These are phyloP conservation scores for Phytophthora brassicae DNA, from an alignment of 352 stramenopile genomes.

Conservation along the genomic window DNA sequence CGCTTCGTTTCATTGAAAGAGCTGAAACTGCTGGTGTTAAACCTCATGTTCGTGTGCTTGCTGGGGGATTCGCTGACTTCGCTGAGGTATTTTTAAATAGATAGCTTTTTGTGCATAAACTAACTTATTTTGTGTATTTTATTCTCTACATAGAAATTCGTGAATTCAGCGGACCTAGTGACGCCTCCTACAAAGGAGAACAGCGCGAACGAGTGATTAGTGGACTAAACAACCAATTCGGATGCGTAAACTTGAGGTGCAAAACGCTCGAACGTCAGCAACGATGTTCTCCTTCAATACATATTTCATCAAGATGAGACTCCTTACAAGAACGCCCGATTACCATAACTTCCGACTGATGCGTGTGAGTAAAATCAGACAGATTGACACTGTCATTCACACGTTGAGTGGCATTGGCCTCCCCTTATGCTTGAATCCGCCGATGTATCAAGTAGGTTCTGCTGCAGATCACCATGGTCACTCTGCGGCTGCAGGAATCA, in stretches of 20 bases:
- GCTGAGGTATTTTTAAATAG: constrained; percentile 18
- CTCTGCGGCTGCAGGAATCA: no score
- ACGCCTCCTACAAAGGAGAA: not conserved
- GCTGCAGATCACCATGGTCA: no score
- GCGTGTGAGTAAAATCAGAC: no score
- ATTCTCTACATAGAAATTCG: constrained; percentile 6
- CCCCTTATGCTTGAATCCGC: no score
- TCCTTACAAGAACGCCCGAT: no score
- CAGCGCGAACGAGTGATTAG: not conserved
- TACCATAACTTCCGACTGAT: no score
- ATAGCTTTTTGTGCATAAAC: not conserved
- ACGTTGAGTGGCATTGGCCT: no score
- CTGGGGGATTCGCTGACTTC: constrained; percentile 28
- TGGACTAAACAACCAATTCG: not conserved
- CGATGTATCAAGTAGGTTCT: no score
- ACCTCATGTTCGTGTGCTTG: constrained; percentile 28
- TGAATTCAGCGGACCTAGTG: constrained; percentile 5
- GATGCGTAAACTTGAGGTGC: no score
- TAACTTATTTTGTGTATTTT: not conserved
- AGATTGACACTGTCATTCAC: no score
- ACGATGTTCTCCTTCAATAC: not conserved
- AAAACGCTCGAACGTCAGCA: no score
- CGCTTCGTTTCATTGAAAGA: constrained; percentile 35
- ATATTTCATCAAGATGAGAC: no score
- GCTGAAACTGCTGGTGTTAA: constrained; percentile 19